Conservation (phyloP, 257 asterid genomes). For the Solanum habrochaites region DNA sequence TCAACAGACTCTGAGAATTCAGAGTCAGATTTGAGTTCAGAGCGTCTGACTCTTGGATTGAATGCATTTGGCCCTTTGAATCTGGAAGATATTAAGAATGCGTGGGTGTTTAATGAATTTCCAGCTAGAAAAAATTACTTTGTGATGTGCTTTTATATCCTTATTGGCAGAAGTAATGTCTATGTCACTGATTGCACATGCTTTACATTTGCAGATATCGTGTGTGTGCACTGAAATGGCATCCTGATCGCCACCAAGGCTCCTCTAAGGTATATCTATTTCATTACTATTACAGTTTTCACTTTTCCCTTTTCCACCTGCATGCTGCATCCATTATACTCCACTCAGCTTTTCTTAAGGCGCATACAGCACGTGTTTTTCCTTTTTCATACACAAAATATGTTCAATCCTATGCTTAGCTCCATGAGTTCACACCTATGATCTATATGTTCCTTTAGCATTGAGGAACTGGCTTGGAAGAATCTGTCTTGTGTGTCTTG, state of each 20-base stretch:
- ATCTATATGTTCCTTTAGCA: neutral
- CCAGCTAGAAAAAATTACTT: neutral
- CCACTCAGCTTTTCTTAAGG: neutral
- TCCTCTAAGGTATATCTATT: slow-evolving; percentile 58
- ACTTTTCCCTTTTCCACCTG: neutral
- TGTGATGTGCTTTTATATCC: neutral
- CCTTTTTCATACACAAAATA: neutral
- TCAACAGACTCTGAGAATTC: slow-evolving; percentile 25
- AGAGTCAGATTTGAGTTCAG: slow-evolving; percentile 23
- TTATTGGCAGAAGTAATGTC: neutral
- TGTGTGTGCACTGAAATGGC: slow-evolving; percentile 89
- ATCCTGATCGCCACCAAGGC: slow-evolving; percentile 97
- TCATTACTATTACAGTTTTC: neutral
- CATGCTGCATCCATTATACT: neutral
- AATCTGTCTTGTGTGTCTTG: neutral
- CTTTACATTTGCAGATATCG: slow-evolving; percentile 51
- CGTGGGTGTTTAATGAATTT: slow-evolving; percentile 37
- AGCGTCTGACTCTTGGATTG: slow-evolving; percentile 74
- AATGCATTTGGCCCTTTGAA: slow-evolving; percentile 64
- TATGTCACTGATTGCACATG: neutral
- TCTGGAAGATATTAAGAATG: slow-evolving; percentile 71
- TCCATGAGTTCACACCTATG: neutral
- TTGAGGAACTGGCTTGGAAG: neutral
- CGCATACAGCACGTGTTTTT: neutral
- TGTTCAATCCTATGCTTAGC: neutral